A percentile compares a stretch with the other conserved stretches of the same genome.
Evolutionary conservation across 495 filamentous ascomycete species (phyloP).

Genomic region (Oleoguttula mirabilis): DNA sequence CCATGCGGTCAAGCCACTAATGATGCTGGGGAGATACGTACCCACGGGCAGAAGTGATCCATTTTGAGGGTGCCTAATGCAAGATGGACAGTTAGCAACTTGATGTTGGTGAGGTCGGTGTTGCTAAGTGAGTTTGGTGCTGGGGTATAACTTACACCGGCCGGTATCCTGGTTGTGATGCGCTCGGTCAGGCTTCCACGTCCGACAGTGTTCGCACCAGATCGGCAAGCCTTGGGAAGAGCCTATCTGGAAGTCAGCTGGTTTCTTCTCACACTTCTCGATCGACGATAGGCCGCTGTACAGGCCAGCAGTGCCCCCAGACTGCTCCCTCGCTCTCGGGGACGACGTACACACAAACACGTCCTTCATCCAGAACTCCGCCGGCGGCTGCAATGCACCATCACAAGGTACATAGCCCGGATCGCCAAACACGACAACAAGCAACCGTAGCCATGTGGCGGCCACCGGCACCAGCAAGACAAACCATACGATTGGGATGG

Average conservation of each 20-base stretch:
- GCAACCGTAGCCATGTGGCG: constrained; percentile 51
- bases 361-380: constrained; percentile 19
- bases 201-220: constrained; percentile 68
- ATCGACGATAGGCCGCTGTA: no score
- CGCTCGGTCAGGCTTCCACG: constrained; percentile 72
- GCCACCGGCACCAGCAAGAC: constrained; percentile 53
- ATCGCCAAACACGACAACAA: constrained; percentile 50
- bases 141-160: constrained; percentile 50
- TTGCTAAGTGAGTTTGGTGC: not conserved
- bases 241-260: no score
- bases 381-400: constrained; percentile 37
- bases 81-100: not conserved
- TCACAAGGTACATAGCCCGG: constrained; percentile 62
- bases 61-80: constrained; percentile 50
- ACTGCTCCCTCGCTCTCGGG: no score
- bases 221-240: constrained; percentile 60
- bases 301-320: no score
- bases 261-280: no score
- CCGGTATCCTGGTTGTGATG: constrained; percentile 76
- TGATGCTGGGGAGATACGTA: no score
- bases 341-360: constrained; percentile 37
- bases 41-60: constrained; percentile 94
- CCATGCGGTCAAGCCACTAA: constrained; percentile 15
- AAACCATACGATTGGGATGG: constrained; percentile 59
- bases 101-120: no score